Evolutionary conservation across 176 grass and related monocot species (phyloP), one percentile per base, ranked within the genome.

Genomic region (Aegilops umbellulata): DNA sequence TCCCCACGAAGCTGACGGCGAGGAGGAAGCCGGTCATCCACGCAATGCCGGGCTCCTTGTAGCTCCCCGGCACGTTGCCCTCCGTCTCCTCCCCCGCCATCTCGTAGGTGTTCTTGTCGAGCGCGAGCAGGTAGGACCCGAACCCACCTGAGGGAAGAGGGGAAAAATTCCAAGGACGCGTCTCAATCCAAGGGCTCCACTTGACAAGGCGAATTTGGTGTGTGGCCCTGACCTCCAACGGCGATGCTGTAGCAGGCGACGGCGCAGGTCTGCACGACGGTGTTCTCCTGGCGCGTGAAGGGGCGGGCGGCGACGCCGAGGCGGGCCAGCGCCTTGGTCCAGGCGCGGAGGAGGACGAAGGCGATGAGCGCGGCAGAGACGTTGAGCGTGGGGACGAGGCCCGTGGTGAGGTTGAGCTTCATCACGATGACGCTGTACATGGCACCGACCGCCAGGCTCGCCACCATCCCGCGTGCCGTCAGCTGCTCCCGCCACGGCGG

Each of bases 11-110:
- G 76, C 92, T 92, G 55, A 92, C 84, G 25, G 92, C 84, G 61
- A 95, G 90, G 23, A 98, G 90, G 88, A 98, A 98, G 34, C 90
- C 97, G 2, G 88, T 98, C 87, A 98, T 95, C 97, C 97, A 98
- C 65, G 84, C 97, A 89, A 98, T 86, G 76, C 88, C 87, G 53
- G 92, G 97, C 30, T 98, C 94, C 86, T 98, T 95, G 89, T 92
- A 95, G 86, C 97, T 95, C 39, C 93, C 90, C 22, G 90, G 93
- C 24, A 89, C 86, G 80, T 98, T 98, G 26, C 97, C 96, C 68
- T 88, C 90, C 60, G 90, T 94, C 32, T 88, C 84, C 69, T 85
- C 82, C 12, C 97, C 96, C 42, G 86, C 90, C 81, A 84, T 69
- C 70, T 95, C 97, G 62, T 98, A 98, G 7, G 97, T 98, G 82